Evolutionary conservation across 1,284 basidiomycete species (phyloP), one percentile per base, ranked within the genome.

Genomic region (Puccinia hordei): DNA sequence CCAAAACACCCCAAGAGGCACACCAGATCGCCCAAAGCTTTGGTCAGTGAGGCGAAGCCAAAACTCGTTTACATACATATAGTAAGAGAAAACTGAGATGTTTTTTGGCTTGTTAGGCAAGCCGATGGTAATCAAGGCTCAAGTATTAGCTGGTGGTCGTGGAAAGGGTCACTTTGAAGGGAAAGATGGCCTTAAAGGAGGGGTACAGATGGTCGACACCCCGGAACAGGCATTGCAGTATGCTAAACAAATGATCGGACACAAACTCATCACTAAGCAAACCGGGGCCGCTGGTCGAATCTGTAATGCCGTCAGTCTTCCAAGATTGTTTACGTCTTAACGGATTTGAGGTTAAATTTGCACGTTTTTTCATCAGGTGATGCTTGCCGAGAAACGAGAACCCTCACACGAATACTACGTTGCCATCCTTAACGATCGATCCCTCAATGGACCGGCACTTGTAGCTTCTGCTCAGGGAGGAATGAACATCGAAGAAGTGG

Each of bases 401-500:
- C 94, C 96, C 66, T 90, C 91, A 73, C 96, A 99, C 86, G 97
- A 99, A 87, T 99, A 99, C 89, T 99, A 99, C 86, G 92, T 96
- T 77, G 97, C 97, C 44, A 90, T 99, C 68, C 90, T 99, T 81
- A 98, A 98, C 86, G 97, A 99, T 89, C 94, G 97, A 84, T 90
- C 90, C 46, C 89, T 92, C 19, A 92, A 95, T 83, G 91, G 93
- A 19, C 93, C 95, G 72, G 96, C 98, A 35, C 89, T 99, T 79
- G 95, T 99, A 82, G 92, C 92, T 30, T 99, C 97, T 59, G 90
- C 90, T 77, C 95, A 98, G 86, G 87, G 86, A 71, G 86, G 87
- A 79, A 87, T 87, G 86, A 85, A 85, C 88, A 99, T 99, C 85
- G 97, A 99, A 87, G 97, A 99, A 85, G 97, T 99, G 72, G 97